Percentiles rank a stretch among this genome's conserved stretches.
Evolutionary conservation across 2,329 filamentous ascomycete species (phyloP).

Genomic region (Coniochaeta sp.): DNA sequence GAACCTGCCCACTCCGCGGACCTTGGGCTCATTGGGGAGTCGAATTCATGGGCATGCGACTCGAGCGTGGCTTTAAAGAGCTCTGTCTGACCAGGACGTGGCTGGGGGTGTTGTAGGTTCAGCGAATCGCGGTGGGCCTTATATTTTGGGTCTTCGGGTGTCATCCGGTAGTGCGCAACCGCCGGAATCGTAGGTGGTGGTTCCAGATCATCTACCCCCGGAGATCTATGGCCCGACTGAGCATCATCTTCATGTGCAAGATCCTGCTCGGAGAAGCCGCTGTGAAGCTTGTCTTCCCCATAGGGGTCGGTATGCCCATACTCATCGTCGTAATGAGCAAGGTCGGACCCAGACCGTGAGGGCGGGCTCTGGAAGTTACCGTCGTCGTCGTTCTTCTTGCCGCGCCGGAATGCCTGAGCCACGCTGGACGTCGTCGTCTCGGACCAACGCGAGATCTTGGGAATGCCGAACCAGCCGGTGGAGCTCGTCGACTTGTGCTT

Average conservation of each 20-base stretch:
- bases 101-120: conserved; percentile 74
- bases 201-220: conserved; percentile 19
- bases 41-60: conserved; percentile 62
- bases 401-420: conserved; percentile 67
- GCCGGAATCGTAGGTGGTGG: conserved; percentile 37
- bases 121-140: conserved; percentile 74
- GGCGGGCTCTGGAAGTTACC: conserved; percentile 24
- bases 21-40: conserved; percentile 49
- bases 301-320: conserved; percentile 48
- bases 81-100: conserved; percentile 64
- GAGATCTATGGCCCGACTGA: background rate
- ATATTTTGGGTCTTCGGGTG: conserved; percentile 67
- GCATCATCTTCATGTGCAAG: conserved; percentile 21
- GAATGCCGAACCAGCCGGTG: conserved; percentile 58
- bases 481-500: conserved; percentile 86
- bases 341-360: conserved; percentile 74
- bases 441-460: conserved; percentile 95
- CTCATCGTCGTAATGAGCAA: conserved; percentile 56
- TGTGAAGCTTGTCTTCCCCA: conserved; percentile 53
- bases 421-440: conserved; percentile 90
- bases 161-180: conserved; percentile 31
- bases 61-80: conserved; percentile 69
- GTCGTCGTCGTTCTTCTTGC: conserved; percentile 53
- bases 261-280: conserved; percentile 47
- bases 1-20: conserved; percentile 58